Evolutionary conservation across 2,329 filamentous ascomycete genomes (phyloP).

Genomic region (Stylonectria norvegica): DNA sequence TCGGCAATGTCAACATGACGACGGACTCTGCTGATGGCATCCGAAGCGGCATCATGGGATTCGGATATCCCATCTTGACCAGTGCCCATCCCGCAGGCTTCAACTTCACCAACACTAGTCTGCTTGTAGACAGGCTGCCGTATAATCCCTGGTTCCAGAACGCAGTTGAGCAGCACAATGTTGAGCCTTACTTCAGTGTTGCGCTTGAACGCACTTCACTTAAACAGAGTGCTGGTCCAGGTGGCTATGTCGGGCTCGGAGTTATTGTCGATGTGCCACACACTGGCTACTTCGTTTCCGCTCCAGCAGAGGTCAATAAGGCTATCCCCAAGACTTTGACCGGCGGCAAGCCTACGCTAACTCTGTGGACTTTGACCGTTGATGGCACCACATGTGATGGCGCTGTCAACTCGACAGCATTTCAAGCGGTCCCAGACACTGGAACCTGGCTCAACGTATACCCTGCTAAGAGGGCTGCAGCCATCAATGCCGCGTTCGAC

Average conservation of each 20-base stretch:
- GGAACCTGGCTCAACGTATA: constrained; percentile 41
- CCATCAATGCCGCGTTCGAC: constrained; percentile 39
- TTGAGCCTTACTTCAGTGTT: constrained; percentile 22
- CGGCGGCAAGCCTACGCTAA: constrained; percentile 9
- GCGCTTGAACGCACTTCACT: constrained; percentile 14
- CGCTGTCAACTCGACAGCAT: constrained; percentile 28
- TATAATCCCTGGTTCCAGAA: constrained; percentile 15
- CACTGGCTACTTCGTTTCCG: constrained; percentile 11
- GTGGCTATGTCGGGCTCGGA: constrained; percentile 20
- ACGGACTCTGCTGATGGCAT: constrained; percentile 16
- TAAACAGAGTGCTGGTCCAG: constrained; percentile 8
- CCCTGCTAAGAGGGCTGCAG: constrained; percentile 33
- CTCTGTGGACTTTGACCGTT: constrained; percentile 17
- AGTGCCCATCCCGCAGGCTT: constrained; percentile 15
- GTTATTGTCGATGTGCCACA: constrained; percentile 16
- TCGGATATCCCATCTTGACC: constrained; percentile 20
- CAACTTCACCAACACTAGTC: constrained; percentile 5
- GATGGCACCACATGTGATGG: constrained; percentile 11
- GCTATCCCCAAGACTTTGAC: constrained; percentile 14
- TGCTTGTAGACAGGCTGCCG: constrained; percentile 9
- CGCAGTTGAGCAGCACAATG: constrained; percentile 14
- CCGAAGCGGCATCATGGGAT: constrained; percentile 20
- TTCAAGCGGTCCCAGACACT: constrained; percentile 42
- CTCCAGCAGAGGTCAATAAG: constrained; percentile 17
- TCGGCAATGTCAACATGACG: constrained; percentile 20